Evolutionary conservation across 2,329 filamentous ascomycete species (phyloP).

Genomic region (Ophiostoma piceae): DNA sequence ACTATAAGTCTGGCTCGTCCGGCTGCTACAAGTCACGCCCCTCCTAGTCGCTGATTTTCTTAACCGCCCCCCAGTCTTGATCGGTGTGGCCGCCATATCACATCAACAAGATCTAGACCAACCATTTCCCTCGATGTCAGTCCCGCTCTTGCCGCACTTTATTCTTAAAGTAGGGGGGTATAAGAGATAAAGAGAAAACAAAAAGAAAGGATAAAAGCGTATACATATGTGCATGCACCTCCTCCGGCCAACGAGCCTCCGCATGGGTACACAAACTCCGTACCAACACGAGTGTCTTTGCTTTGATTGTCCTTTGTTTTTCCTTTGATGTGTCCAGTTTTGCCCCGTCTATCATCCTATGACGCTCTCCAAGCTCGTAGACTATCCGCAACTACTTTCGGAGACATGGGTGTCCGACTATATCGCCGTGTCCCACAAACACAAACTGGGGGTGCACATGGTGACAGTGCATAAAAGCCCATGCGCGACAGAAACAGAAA

Average conservation of each 20-base stretch:
- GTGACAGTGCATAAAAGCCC: conserved; percentile 8
- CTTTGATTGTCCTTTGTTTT: background rate
- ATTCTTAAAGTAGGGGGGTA: background rate
- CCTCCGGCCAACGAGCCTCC: background rate
- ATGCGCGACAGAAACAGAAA: conserved; percentile 8
- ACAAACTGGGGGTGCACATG: conserved; percentile 3
- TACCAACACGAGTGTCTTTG: background rate
- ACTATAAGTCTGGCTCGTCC: background rate
- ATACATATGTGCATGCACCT: background rate
- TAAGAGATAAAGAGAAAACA: background rate
- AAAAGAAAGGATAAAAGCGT: background rate
- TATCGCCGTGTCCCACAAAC: background rate
- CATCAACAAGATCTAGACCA: background rate
- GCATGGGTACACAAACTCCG: background rate
- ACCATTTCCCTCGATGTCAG: background rate
- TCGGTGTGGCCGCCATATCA: background rate
- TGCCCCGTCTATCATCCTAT: background rate
- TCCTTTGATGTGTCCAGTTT: background rate
- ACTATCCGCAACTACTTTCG: background rate
- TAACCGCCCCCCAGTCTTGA: background rate
- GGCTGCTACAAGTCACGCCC: background rate
- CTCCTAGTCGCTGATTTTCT: background rate
- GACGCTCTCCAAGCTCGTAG: background rate
- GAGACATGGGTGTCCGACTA: conserved; percentile 1
- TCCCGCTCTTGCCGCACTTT: conserved; percentile 2